Evolutionary conservation across 2,329 filamentous ascomycete species (phyloP).

Genomic region (Colletotrichum musae): DNA sequence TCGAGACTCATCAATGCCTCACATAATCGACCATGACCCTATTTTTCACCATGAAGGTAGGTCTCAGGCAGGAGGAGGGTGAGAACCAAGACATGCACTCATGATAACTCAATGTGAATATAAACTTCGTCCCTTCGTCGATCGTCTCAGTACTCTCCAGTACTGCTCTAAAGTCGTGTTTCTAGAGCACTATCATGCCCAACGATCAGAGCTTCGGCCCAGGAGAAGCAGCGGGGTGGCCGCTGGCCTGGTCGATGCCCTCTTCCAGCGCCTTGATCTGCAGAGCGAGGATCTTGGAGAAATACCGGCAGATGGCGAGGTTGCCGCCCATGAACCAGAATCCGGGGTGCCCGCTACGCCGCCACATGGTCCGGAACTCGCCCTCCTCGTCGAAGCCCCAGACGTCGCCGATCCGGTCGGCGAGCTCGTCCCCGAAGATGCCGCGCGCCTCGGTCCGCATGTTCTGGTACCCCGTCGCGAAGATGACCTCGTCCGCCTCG

Average conservation of each 20-base stretch:
- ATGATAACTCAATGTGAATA: too few species aligned
- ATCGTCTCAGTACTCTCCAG: too few species aligned
- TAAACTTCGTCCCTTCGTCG: too few species aligned
- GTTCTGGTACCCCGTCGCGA: slow-evolving; percentile 65
- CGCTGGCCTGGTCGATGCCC: slow-evolving; percentile 23
- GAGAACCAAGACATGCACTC: too few species aligned
- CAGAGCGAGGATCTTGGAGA: slow-evolving; percentile 52
- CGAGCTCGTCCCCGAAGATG: slow-evolving; percentile 64
- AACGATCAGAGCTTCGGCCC: slow-evolving; percentile 3
- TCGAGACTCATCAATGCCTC: too few species aligned
- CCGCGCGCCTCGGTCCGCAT: slow-evolving; percentile 65
- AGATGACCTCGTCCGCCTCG: slow-evolving; percentile 59
- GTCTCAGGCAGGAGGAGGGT: too few species aligned
- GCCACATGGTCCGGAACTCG: slow-evolving; percentile 55
- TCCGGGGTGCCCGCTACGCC: slow-evolving; percentile 51
- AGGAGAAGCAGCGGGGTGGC: neutral
- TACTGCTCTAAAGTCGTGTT: too few species aligned
- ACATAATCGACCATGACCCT: too few species aligned
- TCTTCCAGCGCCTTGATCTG: slow-evolving; percentile 43
- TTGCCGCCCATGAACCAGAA: slow-evolving; percentile 56
- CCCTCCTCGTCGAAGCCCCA: slow-evolving; percentile 65
- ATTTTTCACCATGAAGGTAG: too few species aligned
- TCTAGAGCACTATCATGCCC: neutral
- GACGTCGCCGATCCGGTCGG: slow-evolving; percentile 61
- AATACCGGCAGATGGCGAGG: slow-evolving; percentile 52